Conservation (phyloP, 495 filamentous ascomycete species). For the Neurospora sublineolata region DNA sequence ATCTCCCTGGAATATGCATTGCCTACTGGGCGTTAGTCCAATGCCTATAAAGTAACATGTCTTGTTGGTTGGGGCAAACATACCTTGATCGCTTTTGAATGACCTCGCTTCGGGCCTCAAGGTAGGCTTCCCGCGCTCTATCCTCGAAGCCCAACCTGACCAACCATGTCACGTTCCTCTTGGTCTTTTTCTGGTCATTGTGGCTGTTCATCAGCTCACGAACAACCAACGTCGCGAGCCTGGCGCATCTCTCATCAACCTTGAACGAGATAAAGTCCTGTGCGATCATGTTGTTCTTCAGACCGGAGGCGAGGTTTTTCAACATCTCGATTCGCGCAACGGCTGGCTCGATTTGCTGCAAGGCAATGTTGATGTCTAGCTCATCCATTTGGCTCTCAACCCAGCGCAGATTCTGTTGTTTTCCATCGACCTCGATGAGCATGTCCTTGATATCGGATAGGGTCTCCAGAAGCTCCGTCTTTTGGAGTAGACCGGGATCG, state of each 20-base stretch:
- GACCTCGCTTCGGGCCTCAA: conserved; percentile 61
- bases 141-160: conserved; percentile 80
- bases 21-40: conserved; percentile 41
- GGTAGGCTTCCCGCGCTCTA: conserved; percentile 73
- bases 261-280: conserved; percentile 83
- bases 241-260: conserved; percentile 73
- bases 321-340: conserved; percentile 75
- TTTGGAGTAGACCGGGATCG: conserved; percentile 58
- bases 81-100: conserved; percentile 76
- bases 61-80: conserved; percentile 11
- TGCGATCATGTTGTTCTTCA: conserved; percentile 74
- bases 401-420: conserved; percentile 90
- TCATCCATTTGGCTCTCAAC: conserved; percentile 93
- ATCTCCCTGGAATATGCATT: conserved; percentile 89
- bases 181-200: conserved; percentile 58
- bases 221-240: conserved; percentile 61
- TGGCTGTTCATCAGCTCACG: conserved; percentile 63
- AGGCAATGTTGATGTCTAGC: conserved; percentile 87
- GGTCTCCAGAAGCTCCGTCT: conserved; percentile 56
- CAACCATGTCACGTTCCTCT: conserved; percentile 67
- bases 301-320: conserved; percentile 58
- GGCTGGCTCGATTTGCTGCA: conserved; percentile 79
- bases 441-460: conserved; percentile 63
- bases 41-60: neutral
- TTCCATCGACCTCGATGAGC: conserved; percentile 90